A percentile compares a stretch with the other conserved stretches of the same genome.
These are phyloP conservation scores for Backusella luteola DNA, from an alignment of 192 early-diverging fungal species.

Conservation along the genomic window DNA sequence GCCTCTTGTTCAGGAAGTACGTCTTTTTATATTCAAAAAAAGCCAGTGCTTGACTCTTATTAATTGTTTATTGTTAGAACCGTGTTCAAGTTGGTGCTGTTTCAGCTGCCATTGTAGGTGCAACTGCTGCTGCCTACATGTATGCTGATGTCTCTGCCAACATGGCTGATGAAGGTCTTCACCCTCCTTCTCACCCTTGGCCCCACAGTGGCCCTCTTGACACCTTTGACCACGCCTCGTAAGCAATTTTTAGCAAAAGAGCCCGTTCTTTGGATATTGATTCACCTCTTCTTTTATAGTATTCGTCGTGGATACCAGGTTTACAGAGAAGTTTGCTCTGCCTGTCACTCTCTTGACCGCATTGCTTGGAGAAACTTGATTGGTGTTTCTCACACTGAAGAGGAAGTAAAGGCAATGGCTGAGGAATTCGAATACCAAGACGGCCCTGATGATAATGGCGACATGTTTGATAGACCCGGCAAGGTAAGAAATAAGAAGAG, in stretches of 20 bases:
- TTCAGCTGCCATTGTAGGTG: conserved; percentile 60
- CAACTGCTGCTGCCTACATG: conserved; percentile 48
- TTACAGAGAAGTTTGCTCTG: conserved; percentile 96
- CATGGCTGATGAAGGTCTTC: conserved; percentile 90
- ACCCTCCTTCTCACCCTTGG: conserved; percentile 88
- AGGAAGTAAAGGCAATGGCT: conserved; percentile 92
- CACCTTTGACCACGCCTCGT: conserved; percentile 93
- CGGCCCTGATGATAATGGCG: conserved; percentile 89
- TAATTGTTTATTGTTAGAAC: conserved; percentile 23
- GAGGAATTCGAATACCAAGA: conserved; percentile 90
- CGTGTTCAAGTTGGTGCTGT: conserved; percentile 33
- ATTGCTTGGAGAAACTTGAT: conserved; percentile 95
- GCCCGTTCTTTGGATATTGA: no score
- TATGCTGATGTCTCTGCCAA: conserved; percentile 64
- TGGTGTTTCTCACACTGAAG: conserved; percentile 90
- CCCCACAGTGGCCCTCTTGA: conserved; percentile 76
- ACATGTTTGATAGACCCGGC: conserved; percentile 91
- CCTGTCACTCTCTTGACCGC: conserved; percentile 94
- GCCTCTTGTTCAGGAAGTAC: conserved; percentile 28
- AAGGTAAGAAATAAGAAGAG: conserved; percentile 46
- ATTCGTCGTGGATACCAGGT: conserved; percentile 99
- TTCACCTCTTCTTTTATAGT: conserved; percentile 40
- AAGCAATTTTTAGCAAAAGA: not conserved
- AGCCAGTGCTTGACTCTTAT: not conserved
- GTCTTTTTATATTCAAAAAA: conserved; percentile 7